Conservation (phyloP, 2,329 filamentous ascomycete genomes). For the Aspergillus aculeatus region DNA sequence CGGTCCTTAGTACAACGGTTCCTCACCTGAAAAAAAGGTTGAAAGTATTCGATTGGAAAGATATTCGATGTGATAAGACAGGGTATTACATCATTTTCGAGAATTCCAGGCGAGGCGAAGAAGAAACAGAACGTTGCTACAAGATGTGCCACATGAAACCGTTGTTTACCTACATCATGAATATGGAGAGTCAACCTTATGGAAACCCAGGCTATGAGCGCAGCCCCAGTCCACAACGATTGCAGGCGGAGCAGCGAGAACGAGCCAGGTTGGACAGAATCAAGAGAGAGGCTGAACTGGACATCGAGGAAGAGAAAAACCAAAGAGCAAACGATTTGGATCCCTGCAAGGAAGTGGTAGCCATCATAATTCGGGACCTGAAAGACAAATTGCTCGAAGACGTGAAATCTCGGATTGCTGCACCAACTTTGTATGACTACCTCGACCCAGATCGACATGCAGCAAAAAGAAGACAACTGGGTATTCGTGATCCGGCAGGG, state of each 20-base stretch:
- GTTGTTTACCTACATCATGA: slow-evolving; percentile 90
- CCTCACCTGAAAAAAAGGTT: slow-evolving; percentile 87
- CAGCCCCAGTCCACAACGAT: slow-evolving; percentile 46
- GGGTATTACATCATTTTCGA: slow-evolving; percentile 94
- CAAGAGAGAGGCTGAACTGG: slow-evolving; percentile 72
- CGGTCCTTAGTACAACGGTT: slow-evolving; percentile 79
- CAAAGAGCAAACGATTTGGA: slow-evolving; percentile 85
- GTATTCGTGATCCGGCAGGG: slow-evolving; percentile 69
- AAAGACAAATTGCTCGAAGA: slow-evolving; percentile 84
- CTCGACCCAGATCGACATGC: slow-evolving; percentile 79
- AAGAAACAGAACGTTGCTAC: slow-evolving; percentile 79
- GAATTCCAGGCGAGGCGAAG: slow-evolving; percentile 70
- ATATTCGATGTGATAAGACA: slow-evolving; percentile 77
- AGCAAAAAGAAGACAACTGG: slow-evolving; percentile 75
- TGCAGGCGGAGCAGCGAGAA: slow-evolving; percentile 51
- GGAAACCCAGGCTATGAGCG: slow-evolving; percentile 63
- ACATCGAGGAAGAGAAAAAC: slow-evolving; percentile 86
- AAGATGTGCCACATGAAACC: slow-evolving; percentile 74
- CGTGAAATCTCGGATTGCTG: slow-evolving; percentile 82
- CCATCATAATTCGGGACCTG: slow-evolving; percentile 75
- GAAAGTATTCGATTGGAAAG: slow-evolving; percentile 76
- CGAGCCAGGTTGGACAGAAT: slow-evolving; percentile 66
- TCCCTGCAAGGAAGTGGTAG: slow-evolving; percentile 79
- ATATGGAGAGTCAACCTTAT: slow-evolving; percentile 77
- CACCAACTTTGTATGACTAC: slow-evolving; percentile 74